phyloP scores from a whole-genome alignment of 148 eudicot genomes.

The Cornus suecica region DNA sequence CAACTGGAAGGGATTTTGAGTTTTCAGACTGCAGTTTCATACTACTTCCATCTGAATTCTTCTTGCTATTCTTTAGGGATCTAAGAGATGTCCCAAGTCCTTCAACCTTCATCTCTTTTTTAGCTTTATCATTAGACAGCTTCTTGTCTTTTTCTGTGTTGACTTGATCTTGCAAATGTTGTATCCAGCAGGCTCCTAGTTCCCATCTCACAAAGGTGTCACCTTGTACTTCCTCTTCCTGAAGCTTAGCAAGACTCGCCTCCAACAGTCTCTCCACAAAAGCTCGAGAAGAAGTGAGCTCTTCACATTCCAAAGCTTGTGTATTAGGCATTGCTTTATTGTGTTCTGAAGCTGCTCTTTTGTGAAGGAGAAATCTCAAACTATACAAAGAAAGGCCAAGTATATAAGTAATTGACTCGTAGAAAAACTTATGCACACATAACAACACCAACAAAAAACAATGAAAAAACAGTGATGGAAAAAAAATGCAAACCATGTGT shows the following conservation, averaged over 20 bases:
- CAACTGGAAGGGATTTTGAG: conserved; percentile 33
- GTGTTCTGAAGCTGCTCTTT: conserved; percentile 49
- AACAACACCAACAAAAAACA: no score
- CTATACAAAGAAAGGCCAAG: conserved; percentile 39
- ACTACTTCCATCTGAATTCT: conserved; percentile 53
- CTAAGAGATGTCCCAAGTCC: conserved; percentile 94
- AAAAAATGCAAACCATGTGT: not conserved
- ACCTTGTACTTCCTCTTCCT: conserved; percentile 56
- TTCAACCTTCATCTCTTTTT: conserved; percentile 91
- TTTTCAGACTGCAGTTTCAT: conserved; percentile 35
- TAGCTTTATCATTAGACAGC: conserved; percentile 57
- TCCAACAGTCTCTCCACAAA: conserved; percentile 70
- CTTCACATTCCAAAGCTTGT: conserved; percentile 42
- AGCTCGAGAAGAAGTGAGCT: conserved; percentile 41
- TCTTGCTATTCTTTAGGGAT: conserved; percentile 76
- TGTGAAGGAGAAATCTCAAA: conserved; percentile 88
- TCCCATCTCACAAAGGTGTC: conserved; percentile 90
- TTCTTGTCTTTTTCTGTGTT: conserved; percentile 85
- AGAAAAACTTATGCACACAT: no score
- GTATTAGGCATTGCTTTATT: conserved; percentile 32
- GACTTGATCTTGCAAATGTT: conserved; percentile 95
- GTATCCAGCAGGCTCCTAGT: conserved; percentile 99
- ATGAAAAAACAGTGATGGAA: not conserved
- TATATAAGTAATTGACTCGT: not conserved
- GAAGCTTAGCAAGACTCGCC: conserved; percentile 72